Evolutionary conservation across 2,329 filamentous ascomycete species (phyloP), one percentile per base, ranked within the genome.

Genomic region (Didymella lethalis): DNA sequence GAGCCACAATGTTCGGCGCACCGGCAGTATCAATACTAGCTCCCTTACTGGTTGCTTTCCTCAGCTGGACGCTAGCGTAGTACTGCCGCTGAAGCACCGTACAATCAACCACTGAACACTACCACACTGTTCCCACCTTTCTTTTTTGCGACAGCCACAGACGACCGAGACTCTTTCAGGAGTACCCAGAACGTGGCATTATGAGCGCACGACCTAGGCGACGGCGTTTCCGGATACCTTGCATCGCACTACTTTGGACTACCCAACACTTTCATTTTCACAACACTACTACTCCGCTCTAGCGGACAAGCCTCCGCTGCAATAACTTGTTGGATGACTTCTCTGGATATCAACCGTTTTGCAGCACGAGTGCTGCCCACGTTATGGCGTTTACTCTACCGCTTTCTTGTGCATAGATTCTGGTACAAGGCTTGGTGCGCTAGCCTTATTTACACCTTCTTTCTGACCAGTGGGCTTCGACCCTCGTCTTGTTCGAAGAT

Each of bases 1-100:
- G 67, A 8, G 60, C 64, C 3, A 67, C 51, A n/a, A 40, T 57
- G 7, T 65, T 70, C 47, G 54, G 58, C 38, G 59, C 63, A 10
- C 57, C 61, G 3, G 59, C 66, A 6, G 51, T 68, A 23, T 68
- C 65, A 8, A 62, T 70, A 49, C 67, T 59, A 32, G 44, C 68
- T 10, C 67, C 71, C 16, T 46, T 75, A 23, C 44, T 74, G 23
- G 62, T 74, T 43, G 64, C 63, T 8, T 34, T 76, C 16, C 64
- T 75, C 51, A 68, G 68, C 66, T 68, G 66, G 60, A 62, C 62
- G n/a, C 54, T 73, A 48, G 59, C 59, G 29, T 62, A 65, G 48
- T 72, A 65, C 63, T 50, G 45, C 44, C 54, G 48, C 25, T 43
- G 41, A 49, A 51, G 54, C 49, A 50, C 48, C 34, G 49, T 45